Base-by-base conservation (phyloP, 768 basidiomycete species). In the Leccinum pellstonianum region DNA sequence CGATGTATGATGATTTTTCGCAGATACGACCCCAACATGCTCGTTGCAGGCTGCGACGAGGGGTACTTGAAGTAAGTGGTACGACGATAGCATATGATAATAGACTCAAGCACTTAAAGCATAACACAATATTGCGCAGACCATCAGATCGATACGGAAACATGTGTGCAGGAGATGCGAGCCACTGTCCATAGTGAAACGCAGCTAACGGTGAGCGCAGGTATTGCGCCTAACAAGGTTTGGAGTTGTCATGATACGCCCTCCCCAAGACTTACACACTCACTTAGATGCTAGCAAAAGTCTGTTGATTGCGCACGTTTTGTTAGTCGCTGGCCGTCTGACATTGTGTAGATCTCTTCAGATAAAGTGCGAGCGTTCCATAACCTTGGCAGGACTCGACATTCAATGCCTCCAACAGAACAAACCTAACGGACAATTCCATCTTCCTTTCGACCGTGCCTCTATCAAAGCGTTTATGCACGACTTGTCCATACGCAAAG, bases 141-240 rank as follows among this genome's bases (percentile, higher is more conserved):
- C 49, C 83, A 91, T 72, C 67, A 78, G 10, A 65, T 94, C 54
- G 80, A 81, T 2, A 81, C 88, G 0, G 86, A 85, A 31, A 86
- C 87, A 49, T 95, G 93, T 66, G 91, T 96, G 12, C 75, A 81
- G 54, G 80, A 89, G 62, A 89, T 99, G 77, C 80, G 97, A 23
- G 79, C 79, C 25, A 79, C 78, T 46, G 91, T 98, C 3, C 80
- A 86, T 56, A 78, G 79, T 17, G 90, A 90, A 73, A 98, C 95
- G 3, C 83, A 83, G 55, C 71, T 98, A 53, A 98, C 97, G 3
- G 93, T 91, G 55, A 95, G 92, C 65, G 95, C 95, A 31, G 97
- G 97, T 3, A 94, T 98, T 58, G 95, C 96, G 0, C 91, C 96
- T 1, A 98, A 95, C 75, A 91, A 90, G 81, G 94, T 94, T 68